Conservation (phyloP, 495 filamentous ascomycete species). For the Aspergillus egyptiacus region DNA sequence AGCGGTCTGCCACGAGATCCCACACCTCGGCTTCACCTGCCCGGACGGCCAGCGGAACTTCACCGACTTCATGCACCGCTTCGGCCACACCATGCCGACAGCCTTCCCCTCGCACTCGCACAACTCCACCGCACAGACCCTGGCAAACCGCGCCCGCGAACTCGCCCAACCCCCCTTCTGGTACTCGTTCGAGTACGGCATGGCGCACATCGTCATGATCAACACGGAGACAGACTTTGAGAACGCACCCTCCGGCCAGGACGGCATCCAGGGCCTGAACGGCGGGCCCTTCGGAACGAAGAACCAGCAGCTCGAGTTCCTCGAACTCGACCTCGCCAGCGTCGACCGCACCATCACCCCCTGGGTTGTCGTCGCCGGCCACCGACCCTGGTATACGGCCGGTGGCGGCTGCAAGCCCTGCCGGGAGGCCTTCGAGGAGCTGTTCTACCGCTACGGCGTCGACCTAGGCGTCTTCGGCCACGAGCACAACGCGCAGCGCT, state of each 20-base stretch:
- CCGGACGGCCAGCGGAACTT: constrained; percentile 54
- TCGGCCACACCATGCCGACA: constrained; percentile 44
- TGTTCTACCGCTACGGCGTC: constrained; percentile 55
- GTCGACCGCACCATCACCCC: constrained; percentile 48
- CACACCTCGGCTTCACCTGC: constrained; percentile 41
- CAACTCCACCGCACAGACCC: constrained; percentile 39
- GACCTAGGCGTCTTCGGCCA: constrained; percentile 58
- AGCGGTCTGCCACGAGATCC: constrained; percentile 44
- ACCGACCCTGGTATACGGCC: constrained; percentile 54
- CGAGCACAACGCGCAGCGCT: constrained; percentile 52
- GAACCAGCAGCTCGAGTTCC: constrained; percentile 35
- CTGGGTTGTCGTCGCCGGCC: constrained; percentile 55
- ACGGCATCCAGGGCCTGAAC: constrained; percentile 41
- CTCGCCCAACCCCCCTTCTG: constrained; percentile 57
- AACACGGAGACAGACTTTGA: constrained; percentile 53
- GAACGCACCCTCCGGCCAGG: constrained; percentile 37
- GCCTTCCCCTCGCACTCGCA: constrained; percentile 42
- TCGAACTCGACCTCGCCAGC: constrained; percentile 42
- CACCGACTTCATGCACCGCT: constrained; percentile 53
- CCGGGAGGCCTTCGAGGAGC: constrained; percentile 51
- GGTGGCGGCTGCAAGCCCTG: constrained; percentile 44
- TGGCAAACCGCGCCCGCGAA: constrained; percentile 41
- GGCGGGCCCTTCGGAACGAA: constrained; percentile 47
- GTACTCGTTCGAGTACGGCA: constrained; percentile 61
- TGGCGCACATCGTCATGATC: constrained; percentile 52